phyloP scores from a whole-genome alignment of 1,284 basidiomycete species.

The Moniliella sp. region DNA sequence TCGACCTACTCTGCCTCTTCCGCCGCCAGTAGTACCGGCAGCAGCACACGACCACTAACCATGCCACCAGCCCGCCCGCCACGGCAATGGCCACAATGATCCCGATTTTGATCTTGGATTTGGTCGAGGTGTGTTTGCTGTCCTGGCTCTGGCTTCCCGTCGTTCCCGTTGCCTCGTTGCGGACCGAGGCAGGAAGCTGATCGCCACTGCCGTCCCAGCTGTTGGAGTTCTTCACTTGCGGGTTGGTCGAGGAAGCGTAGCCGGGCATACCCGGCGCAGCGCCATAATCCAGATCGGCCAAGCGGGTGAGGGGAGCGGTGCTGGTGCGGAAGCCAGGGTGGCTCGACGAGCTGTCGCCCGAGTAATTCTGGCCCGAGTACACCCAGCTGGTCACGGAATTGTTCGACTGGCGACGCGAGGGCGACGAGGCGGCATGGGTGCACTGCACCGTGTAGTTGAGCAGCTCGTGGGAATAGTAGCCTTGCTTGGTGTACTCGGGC shows the following conservation, averaged over 20 bases:
- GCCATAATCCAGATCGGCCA: slow-evolving; percentile 5
- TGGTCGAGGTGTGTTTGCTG: too few relatives aligned
- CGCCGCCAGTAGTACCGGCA: too few relatives aligned
- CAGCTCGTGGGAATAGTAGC: slow-evolving; percentile 24
- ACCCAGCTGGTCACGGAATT: slow-evolving; percentile 11
- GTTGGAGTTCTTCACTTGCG: slow-evolving; percentile 1
- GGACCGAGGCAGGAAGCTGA: neutral
- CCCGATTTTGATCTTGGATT: too few relatives aligned
- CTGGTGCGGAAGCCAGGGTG: slow-evolving; percentile 9
- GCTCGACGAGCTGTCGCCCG: slow-evolving; percentile 1
- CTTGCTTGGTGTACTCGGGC: slow-evolving; percentile 9
- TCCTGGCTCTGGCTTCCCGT: too few relatives aligned
- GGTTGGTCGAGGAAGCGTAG: neutral
- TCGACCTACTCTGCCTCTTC: too few relatives aligned
- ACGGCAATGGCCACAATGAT: too few relatives aligned
- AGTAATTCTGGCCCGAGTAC: slow-evolving; percentile 15
- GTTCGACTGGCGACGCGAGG: slow-evolving; percentile 4
- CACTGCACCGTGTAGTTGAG: slow-evolving; percentile 13
- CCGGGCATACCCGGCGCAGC: slow-evolving; percentile 6
- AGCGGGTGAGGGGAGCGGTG: slow-evolving; percentile 5
- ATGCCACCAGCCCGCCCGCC: too few relatives aligned
- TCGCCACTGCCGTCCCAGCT: slow-evolving; percentile 4
- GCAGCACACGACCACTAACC: too few relatives aligned
- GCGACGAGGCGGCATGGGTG: slow-evolving; percentile 8
- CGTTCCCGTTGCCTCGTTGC: too few relatives aligned